These are phyloP conservation scores for Camelina hispida DNA, from an alignment of 345 rosid genomes.

Conservation along the genomic window DNA sequence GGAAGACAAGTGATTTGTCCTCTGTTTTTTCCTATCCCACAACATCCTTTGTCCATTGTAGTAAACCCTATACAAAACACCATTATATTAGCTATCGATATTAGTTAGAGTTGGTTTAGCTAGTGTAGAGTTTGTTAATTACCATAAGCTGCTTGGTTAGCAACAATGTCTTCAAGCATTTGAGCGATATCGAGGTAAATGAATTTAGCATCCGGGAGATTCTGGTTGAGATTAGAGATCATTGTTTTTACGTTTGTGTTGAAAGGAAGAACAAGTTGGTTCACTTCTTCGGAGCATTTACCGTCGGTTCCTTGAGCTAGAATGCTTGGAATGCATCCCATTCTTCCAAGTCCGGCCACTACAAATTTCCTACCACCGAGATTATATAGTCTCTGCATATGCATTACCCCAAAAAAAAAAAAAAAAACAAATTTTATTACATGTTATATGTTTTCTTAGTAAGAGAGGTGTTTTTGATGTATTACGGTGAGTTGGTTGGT, in stretches of 20 bases:
- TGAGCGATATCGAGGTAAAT: conserved; percentile 61
- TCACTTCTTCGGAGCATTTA: conserved; percentile 79
- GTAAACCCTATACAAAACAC: conserved; percentile 60
- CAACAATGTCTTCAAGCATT: conserved; percentile 65
- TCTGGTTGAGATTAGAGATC: conserved; percentile 65
- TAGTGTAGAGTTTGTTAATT: conserved; percentile 12
- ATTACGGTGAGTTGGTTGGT: conserved; percentile 70
- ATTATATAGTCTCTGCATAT: conserved; percentile 64
- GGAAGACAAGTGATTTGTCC: conserved; percentile 97
- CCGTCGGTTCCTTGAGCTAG: conserved; percentile 74
- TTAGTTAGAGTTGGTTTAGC: background rate
- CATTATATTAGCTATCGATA: background rate
- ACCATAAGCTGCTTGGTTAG: conserved; percentile 66
- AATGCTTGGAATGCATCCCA: conserved; percentile 99
- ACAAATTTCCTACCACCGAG: conserved; percentile 87
- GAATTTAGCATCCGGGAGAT: conserved; percentile 70
- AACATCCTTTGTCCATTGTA: conserved; percentile 77
- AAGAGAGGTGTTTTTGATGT: background rate
- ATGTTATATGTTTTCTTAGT: background rate
- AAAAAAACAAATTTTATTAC: background rate
- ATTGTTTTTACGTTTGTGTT: conserved; percentile 78
- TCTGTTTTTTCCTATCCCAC: conserved; percentile 87
- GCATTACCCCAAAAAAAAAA: background rate
- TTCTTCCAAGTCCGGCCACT: conserved; percentile 75
- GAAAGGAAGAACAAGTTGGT: conserved; percentile 75